phyloP scores from a whole-genome alignment of 106 monocot species.

The Alisma plantagoaquatica region DNA sequence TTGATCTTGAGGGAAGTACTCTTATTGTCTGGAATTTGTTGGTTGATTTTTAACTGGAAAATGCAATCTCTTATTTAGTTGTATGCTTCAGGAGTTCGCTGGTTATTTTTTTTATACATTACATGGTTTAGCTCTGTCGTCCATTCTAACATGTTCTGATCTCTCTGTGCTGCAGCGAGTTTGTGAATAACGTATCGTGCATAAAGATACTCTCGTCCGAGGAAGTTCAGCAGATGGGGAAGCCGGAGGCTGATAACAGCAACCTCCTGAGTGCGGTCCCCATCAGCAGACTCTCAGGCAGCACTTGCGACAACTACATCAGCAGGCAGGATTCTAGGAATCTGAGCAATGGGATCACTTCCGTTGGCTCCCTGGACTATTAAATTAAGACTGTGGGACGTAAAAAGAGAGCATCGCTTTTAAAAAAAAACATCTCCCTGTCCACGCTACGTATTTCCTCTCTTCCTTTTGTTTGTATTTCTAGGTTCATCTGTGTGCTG shows the following conservation, averaged over 20 bases:
- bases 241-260: conserved; percentile 30
- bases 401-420: neutral
- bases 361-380: conserved; percentile 52
- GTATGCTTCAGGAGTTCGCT: neutral
- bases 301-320: conserved; percentile 37
- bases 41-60: neutral
- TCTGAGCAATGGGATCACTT: conserved; percentile 37
- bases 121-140: neutral
- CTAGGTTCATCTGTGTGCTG: too few relatives aligned
- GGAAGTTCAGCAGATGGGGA: conserved; percentile 88
- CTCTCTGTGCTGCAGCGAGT: conserved; percentile 46
- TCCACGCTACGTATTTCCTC: too few relatives aligned
- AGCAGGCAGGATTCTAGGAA: conserved; percentile 39
- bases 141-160: neutral
- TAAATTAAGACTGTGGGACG: conserved; percentile 7
- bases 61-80: neutral
- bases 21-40: neutral
- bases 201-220: conserved; percentile 89
- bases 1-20: neutral
- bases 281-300: conserved; percentile 27
- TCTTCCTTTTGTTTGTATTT: too few relatives aligned
- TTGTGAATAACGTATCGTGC: conserved; percentile 80
- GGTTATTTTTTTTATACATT: neutral
- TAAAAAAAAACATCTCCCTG: too few relatives aligned
- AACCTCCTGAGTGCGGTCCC: conserved; percentile 35